Base-by-base conservation (phyloP, 1,284 basidiomycete species). In the Ganoderma lingzhi region DNA sequence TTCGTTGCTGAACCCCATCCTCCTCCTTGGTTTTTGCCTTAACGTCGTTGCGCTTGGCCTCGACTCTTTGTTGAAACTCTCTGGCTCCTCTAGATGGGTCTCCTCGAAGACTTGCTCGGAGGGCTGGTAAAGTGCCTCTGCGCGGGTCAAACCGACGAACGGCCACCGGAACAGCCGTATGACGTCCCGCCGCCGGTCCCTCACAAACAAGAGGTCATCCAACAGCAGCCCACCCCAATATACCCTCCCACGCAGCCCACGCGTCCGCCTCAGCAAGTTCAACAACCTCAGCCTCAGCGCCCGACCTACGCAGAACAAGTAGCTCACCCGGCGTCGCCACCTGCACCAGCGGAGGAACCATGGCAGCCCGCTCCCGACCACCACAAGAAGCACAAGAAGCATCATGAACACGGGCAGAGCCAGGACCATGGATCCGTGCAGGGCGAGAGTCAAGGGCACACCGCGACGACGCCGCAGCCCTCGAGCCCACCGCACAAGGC, bases 121-220 rank as follows among this genome's bases (percentile, higher is more conserved):
- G 75, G 70, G 14, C 62, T 80, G 5, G 42, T 73, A 55, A 76
- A 75, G 53, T 72, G 75, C 28, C 70, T 80, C 42, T 78, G 78
- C 59, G 73, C 68, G 2, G 68, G 72, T 37, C 63, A 73, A 42
- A 63, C 73, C 45, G 69, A 76, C 62, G 64, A 70, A 56, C 61
- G 48, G 12, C 48, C 48, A 41, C 62, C 64, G 45, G 71, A 64
- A 53, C 58, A 64, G 41, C 61, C 62, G 45, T 65, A 68, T 35
- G 67, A 76, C 62, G 65, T 71, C 59, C 68, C 68, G 32, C 66
- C 76, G 35, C 60, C 72, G 66, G 63, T 66, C 32, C 70, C 70
- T 48, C 67, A 67, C 63, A 39, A 64, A 37, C 70, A 66, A 28
- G 64, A 72, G 63, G 55, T 58, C 32, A 30, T 14, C 41, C 59